A percentile compares a stretch with the other conserved stretches of the same genome.
phyloP scores from a whole-genome alignment of 352 stramenopile genomes.

The Pythium rishiriense region DNA sequence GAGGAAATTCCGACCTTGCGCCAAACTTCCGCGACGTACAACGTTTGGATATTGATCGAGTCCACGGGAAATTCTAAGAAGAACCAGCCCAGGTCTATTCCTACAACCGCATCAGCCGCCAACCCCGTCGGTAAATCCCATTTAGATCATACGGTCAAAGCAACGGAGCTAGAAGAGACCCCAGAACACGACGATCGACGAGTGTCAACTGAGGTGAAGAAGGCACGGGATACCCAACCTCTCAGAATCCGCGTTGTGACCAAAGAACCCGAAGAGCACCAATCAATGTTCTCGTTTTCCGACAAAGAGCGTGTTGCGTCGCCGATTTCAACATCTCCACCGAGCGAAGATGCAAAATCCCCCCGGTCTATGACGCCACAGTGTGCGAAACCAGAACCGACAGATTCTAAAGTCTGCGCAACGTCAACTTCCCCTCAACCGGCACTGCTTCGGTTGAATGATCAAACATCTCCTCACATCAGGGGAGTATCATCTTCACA shows the following conservation, averaged over 20 bases:
- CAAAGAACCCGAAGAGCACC: not conserved
- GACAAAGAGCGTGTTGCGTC: not conserved
- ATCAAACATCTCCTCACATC: too few species aligned
- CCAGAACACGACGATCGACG: not conserved
- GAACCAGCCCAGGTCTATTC: not conserved
- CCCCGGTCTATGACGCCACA: too few species aligned
- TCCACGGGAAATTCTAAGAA: not conserved
- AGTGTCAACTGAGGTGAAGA: not conserved
- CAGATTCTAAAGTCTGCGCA: too few species aligned
- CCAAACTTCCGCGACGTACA: conserved; percentile 34
- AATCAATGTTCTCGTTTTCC: not conserved
- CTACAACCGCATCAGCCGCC: too few species aligned
- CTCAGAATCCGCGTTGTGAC: not conserved
- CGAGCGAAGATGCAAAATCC: too few species aligned
- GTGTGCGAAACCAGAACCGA: too few species aligned
- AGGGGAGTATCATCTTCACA: not conserved
- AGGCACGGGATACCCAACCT: not conserved
- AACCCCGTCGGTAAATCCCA: not conserved
- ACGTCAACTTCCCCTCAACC: too few species aligned
- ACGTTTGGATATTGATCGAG: conserved; percentile 39
- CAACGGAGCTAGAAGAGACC: not conserved
- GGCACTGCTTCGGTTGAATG: too few species aligned
- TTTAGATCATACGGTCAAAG: not conserved
- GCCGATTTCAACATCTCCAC: too few species aligned
- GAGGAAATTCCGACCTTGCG: conserved; percentile 42